A percentile compares a stretch with the other conserved stretches of the same genome.
Evolutionary conservation across 768 basidiomycete genomes (phyloP).

Genomic region (Amanita subjunquillea): DNA sequence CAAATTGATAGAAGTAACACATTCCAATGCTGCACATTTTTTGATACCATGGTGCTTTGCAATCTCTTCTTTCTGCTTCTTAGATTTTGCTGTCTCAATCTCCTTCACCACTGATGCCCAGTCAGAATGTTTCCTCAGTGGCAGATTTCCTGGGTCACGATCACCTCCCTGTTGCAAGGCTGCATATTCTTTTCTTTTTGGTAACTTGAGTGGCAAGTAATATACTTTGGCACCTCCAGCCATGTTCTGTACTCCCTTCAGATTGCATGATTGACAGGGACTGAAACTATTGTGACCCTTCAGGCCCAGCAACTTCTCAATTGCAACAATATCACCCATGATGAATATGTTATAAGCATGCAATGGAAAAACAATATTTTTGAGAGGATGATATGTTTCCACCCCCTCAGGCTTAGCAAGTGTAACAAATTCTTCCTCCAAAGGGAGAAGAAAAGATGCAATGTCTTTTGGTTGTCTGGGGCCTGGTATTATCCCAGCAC

Average conservation of each 20-base stretch:
- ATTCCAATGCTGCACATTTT: neutral
- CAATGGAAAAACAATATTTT: neutral
- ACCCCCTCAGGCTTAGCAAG: no score
- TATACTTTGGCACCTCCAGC: neutral
- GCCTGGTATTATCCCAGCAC: no score
- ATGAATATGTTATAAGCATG: constrained; percentile 13
- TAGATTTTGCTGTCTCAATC: neutral
- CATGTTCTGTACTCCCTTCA: neutral
- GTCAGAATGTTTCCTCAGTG: neutral
- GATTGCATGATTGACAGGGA: constrained; percentile 11
- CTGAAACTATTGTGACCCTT: constrained; percentile 21
- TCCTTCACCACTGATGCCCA: neutral
- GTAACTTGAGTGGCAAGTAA: neutral
- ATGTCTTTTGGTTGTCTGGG: no score
- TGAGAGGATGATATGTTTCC: neutral
- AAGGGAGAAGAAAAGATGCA: no score
- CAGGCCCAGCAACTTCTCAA: constrained; percentile 17
- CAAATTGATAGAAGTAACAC: neutral
- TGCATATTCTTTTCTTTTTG: neutral
- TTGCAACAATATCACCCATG: constrained; percentile 16
- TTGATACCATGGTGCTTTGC: neutral
- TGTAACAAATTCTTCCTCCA: no score
- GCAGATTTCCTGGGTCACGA: neutral
- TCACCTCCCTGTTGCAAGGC: neutral
- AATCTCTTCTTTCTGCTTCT: neutral